Conservation (phyloP, 2,329 filamentous ascomycete species). For the Magnaporthiopsis incrustans region DNA sequence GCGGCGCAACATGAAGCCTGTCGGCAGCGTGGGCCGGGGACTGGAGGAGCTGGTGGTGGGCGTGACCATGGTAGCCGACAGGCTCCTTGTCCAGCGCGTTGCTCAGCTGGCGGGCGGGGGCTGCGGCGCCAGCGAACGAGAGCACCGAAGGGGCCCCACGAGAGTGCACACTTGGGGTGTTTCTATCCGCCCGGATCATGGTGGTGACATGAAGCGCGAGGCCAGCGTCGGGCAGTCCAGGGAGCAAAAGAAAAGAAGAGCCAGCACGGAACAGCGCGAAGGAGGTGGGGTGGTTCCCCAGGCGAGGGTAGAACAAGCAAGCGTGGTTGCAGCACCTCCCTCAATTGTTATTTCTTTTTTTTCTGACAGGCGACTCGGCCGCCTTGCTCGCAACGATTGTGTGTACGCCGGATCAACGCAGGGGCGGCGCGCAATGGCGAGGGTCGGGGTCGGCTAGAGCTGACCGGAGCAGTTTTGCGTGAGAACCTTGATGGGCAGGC, state of each 20-base stretch:
- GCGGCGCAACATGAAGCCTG: not conserved
- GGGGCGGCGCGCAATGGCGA: too few relatives aligned
- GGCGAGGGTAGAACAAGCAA: too few relatives aligned
- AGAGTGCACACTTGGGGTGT: not conserved
- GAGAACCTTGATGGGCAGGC: slow-evolving; percentile 19
- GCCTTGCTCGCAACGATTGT: not conserved
- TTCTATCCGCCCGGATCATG: not conserved
- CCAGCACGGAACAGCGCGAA: too few relatives aligned
- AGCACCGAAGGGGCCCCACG: not conserved
- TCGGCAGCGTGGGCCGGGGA: not conserved
- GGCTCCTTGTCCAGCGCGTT: not conserved
- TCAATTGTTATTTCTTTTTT: not conserved
- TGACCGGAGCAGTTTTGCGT: slow-evolving; percentile 8
- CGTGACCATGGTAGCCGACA: not conserved
- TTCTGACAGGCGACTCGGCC: not conserved
- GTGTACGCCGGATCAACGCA: slow-evolving; percentile 10
- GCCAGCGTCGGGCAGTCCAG: too few relatives aligned
- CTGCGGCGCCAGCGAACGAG: not conserved
- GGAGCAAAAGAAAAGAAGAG: too few relatives aligned
- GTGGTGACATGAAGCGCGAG: too few relatives aligned
- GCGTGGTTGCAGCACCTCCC: too few relatives aligned
- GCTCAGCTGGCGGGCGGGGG: not conserved
- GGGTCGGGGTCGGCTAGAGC: not conserved
- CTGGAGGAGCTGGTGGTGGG: not conserved
- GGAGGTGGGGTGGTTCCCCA: too few relatives aligned